phyloP scores from a whole-genome alignment of 2,329 filamentous ascomycete genomes.

The Alternaria brassicae region DNA sequence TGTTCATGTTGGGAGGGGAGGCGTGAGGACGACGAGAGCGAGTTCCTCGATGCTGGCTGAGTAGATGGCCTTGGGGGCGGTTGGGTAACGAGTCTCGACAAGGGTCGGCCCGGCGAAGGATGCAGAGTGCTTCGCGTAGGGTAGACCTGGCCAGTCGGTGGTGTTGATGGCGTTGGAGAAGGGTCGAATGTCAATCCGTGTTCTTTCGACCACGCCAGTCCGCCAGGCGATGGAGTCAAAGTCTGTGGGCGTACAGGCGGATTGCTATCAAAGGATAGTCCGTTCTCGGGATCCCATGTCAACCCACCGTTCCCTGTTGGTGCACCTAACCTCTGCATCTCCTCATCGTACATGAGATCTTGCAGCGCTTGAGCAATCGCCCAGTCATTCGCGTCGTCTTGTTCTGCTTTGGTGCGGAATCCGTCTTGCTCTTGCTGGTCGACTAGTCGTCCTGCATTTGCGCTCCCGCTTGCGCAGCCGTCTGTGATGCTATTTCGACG shows the following conservation, averaged over 20 bases:
- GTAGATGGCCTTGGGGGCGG: neutral
- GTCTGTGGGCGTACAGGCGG: conserved; percentile 28
- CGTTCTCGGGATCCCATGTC: conserved; percentile 48
- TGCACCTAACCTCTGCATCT: conserved; percentile 55
- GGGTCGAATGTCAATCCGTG: neutral
- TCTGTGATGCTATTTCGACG: conserved; percentile 68
- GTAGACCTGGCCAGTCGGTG: conserved; percentile 10
- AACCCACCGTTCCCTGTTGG: conserved; percentile 45
- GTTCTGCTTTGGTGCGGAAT: conserved; percentile 82
- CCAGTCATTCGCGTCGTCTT: conserved; percentile 86
- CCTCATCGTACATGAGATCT: conserved; percentile 85
- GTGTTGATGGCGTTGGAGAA: neutral
- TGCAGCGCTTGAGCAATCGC: conserved; percentile 86
- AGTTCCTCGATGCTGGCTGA: neutral
- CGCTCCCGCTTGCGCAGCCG: conserved; percentile 77
- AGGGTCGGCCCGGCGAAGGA: conserved; percentile 36
- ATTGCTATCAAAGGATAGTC: conserved; percentile 55
- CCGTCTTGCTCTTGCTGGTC: conserved; percentile 72
- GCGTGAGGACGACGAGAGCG: conserved; percentile 4
- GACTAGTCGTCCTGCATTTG: conserved; percentile 70
- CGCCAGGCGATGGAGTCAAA: conserved; percentile 7
- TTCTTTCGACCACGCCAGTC: conserved; percentile 40
- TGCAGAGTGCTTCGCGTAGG: conserved; percentile 20
- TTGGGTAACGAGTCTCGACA: conserved; percentile 46
- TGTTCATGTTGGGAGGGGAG: conserved; percentile 40